Evolutionary conservation across 495 filamentous ascomycete genomes (phyloP).

Genomic region (Bacidia gigantensis): DNA sequence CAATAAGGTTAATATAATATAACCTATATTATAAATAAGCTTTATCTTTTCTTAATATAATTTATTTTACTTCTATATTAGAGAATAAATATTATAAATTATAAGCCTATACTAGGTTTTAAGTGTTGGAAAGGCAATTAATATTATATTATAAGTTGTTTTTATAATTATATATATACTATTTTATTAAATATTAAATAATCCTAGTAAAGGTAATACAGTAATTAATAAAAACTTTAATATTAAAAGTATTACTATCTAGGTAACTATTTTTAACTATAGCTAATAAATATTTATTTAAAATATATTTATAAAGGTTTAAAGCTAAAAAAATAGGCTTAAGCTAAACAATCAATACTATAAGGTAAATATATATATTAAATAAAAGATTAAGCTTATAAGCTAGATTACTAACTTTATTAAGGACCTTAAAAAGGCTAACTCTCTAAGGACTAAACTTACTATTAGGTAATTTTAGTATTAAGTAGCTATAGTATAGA

Average conservation of each 20-base stretch:
- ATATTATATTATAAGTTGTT: background rate
- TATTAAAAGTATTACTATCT: background rate
- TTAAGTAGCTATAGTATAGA: constrained; percentile 2
- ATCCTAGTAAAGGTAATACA: background rate
- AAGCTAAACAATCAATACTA: background rate
- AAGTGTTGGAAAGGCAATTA: background rate
- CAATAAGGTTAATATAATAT: background rate
- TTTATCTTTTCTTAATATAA: too few relatives aligned
- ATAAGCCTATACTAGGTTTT: too few relatives aligned
- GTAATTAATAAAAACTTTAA: background rate
- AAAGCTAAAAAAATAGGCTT: background rate
- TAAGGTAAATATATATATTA: background rate
- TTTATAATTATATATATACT: background rate
- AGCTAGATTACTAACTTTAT: background rate
- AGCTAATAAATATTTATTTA: background rate
- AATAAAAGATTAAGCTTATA: background rate
- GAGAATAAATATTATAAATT: too few relatives aligned
- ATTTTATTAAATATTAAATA: background rate
- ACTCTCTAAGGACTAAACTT: background rate
- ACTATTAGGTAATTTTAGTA: background rate
- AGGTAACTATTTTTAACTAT: background rate
- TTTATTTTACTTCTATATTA: too few relatives aligned
- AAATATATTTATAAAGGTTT: background rate
- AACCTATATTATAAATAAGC: too few relatives aligned
- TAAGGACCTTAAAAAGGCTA: background rate